phyloP scores from a whole-genome alignment of 768 basidiomycete genomes.

The Lentinula edodes region DNA sequence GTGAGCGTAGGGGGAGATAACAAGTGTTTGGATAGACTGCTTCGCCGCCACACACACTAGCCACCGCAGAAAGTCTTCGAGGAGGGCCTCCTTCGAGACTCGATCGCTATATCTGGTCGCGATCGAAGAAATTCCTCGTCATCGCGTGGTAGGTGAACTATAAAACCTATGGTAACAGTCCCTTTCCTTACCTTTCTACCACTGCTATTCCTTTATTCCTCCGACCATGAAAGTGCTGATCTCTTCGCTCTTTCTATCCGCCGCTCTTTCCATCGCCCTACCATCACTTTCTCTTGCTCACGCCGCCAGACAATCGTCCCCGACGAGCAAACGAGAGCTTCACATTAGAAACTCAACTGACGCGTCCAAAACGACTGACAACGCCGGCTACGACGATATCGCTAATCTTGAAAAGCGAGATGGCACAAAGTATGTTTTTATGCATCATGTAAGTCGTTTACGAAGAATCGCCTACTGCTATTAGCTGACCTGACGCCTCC shows the following conservation, averaged over 20 bases:
- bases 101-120: background rate
- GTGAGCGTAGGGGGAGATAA: too few relatives aligned
- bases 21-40: too few relatives aligned
- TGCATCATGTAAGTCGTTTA: constrained; percentile 37
- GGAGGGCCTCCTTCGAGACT: background rate
- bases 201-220: background rate
- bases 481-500: background rate
- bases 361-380: background rate
- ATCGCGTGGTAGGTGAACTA: background rate
- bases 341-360: background rate
- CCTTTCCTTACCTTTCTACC: background rate
- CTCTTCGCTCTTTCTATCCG: background rate
- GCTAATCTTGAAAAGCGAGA: constrained; percentile 29
- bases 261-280: background rate
- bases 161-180: background rate
- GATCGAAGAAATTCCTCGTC: background rate
- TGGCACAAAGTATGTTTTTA: constrained; percentile 43
- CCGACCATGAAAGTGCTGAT: background rate
- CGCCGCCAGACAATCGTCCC: background rate
- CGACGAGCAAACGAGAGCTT: background rate
- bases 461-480: background rate
- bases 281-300: background rate
- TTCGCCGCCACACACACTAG: too few relatives aligned
- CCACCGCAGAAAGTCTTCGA: background rate
- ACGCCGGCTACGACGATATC: background rate